Base-by-base conservation (phyloP, 768 basidiomycete genomes). In the Hydnomerulius pinastri region DNA sequence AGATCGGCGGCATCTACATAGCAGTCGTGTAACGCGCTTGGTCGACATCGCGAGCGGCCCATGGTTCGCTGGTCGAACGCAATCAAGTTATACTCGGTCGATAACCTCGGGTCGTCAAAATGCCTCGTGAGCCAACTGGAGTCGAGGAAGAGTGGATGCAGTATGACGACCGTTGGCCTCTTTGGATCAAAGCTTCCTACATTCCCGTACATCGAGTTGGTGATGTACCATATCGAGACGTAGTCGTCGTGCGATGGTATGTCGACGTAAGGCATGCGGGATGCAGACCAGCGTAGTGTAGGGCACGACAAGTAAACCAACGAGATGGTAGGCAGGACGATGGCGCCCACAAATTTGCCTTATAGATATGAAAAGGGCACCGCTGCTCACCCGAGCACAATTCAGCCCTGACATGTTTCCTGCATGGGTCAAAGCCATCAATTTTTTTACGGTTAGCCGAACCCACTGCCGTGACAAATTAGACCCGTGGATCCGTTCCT, bases 1-100 rank as follows among this genome's bases (percentile, higher is more conserved):
- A 91, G 59, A 71, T 91, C 89, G 29, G 87, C 90, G 2, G 88
- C 86, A 35, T 87, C 81, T 6, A 90, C 87, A 81, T 87, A 92
- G 51, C 76, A 79, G 67, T 92, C 89, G 59, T 85, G 82, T 39
- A 73, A 70, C 7, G 77, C 79, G 42, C 69, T 81, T 4, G 77
- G 78, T 46, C 80, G 75, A 53, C 71, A 77, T 2, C 66, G 64
- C 3, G 85, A 86, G 64, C 72, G 76, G 12, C 89, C 89, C 23
- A 75, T 74, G 9, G 77, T 75, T 10, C 90, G 81, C 59, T 81
- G 79, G 64, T 91, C 89, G 63, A 90, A 86, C 6, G 86, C 85
- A 54, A 91, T 82, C 25, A 91, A 64, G 62, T 91, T 91, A 68
- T 77, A 90, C 35, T 71, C 66, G 1, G 67, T 62, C 53, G 75